Evolutionary conservation across 1,139 yeast species (phyloP).

Genomic region (Tardiomyces depauwii): DNA sequence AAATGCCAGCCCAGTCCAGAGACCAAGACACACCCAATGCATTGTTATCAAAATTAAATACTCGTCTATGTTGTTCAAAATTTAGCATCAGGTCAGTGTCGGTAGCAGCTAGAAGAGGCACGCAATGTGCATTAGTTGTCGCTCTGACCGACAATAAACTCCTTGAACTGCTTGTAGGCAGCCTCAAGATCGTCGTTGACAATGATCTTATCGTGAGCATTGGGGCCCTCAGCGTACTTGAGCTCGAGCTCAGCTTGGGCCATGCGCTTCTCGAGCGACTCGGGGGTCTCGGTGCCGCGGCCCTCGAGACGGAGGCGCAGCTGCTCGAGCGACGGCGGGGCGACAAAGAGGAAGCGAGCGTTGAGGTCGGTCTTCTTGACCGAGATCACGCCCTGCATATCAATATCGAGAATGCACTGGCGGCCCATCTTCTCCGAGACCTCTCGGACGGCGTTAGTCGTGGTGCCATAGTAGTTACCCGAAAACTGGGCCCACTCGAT

Average conservation of each 20-base stretch:
- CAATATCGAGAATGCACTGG: slow-evolving; percentile 87
- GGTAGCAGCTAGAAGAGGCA: neutral
- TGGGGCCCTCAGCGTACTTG: slow-evolving; percentile 72
- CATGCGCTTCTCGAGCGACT: slow-evolving; percentile 71
- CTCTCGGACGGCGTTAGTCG: slow-evolving; percentile 72
- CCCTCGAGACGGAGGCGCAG: slow-evolving; percentile 63
- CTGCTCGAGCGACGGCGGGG: slow-evolving; percentile 84
- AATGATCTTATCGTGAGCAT: slow-evolving; percentile 82
- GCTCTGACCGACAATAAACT: slow-evolving; percentile 36
- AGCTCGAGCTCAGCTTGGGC: slow-evolving; percentile 80
- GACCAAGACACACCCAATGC: too few species aligned
- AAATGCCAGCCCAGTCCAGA: too few species aligned
- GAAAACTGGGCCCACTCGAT: slow-evolving; percentile 98
- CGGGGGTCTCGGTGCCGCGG: slow-evolving; percentile 92
- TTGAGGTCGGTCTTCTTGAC: slow-evolving; percentile 74
- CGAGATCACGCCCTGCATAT: slow-evolving; percentile 96
- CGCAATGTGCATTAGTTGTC: neutral
- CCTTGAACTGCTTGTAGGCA: slow-evolving; percentile 74
- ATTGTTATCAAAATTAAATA: too few species aligned
- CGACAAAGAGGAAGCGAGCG: slow-evolving; percentile 76
- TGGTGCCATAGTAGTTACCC: slow-evolving; percentile 94
- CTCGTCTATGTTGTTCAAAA: too few species aligned
- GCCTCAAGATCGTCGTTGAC: slow-evolving; percentile 86
- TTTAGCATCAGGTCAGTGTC: too few species aligned
- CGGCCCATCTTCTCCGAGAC: slow-evolving; percentile 42